Evolutionary conservation across 108 stramenopile species (phyloP).

Genomic region (Cyclotella atomus): DNA sequence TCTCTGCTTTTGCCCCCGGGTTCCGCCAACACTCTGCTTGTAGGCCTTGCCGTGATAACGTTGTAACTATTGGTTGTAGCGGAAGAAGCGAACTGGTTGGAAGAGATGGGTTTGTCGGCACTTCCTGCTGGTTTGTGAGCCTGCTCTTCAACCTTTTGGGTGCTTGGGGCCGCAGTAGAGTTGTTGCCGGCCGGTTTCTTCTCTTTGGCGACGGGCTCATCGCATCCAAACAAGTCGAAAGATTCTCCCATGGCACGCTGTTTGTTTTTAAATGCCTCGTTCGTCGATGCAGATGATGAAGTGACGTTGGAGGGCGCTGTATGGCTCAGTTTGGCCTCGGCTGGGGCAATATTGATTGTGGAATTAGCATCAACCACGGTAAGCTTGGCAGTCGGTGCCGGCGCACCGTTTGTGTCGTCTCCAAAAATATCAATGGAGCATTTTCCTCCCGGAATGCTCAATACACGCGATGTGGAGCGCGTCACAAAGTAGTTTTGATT

Average conservation of each 20-base stretch:
- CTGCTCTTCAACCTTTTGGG: no score
- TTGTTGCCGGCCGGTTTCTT: neutral
- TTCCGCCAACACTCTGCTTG: constrained; percentile 61
- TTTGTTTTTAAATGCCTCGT: constrained; percentile 8
- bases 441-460: constrained; percentile 65
- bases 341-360: no score
- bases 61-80: constrained; percentile 69
- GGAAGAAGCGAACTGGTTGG: constrained; percentile 72
- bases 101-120: constrained; percentile 13
- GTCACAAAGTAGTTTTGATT: constrained; percentile 81
- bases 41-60: constrained; percentile 76
- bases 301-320: no score
- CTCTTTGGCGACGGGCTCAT: neutral
- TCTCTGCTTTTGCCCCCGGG: constrained; percentile 67
- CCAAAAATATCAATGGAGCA: constrained; percentile 52
- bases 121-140: no score
- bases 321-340: no score
- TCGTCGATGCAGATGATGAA: no score
- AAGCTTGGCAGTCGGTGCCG: neutral
- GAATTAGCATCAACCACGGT: no score
- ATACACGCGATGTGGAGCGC: constrained; percentile 71
- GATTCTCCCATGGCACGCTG: constrained; percentile 4
- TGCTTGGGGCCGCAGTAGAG: no score
- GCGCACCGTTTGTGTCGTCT: neutral
- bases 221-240: constrained; percentile 12